Percentiles rank a stretch among this genome's conserved stretches.
Evolutionary conservation across 2,329 filamentous ascomycete genomes (phyloP).

Genomic region (Fusarium buxicola): DNA sequence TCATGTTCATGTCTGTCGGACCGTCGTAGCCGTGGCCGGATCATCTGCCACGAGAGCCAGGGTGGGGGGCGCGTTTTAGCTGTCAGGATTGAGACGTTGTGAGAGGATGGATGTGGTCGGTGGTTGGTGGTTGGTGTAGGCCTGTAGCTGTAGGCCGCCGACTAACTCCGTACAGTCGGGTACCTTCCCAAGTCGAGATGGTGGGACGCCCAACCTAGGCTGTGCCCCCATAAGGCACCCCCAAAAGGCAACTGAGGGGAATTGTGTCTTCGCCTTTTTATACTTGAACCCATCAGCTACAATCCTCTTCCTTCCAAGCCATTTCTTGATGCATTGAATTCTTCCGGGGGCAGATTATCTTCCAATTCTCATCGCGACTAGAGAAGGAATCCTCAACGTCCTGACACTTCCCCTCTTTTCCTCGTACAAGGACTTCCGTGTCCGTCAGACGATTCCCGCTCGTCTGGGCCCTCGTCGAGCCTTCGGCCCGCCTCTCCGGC

Average conservation of each 20-base stretch:
- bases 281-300: slow-evolving; percentile 12
- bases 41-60: slow-evolving; percentile 42
- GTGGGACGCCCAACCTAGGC: slow-evolving; percentile 20
- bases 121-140: slow-evolving; percentile 17
- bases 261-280: background rate
- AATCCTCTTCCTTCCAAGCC: slow-evolving; percentile 5
- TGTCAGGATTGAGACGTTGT: slow-evolving; percentile 27
- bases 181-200: slow-evolving; percentile 36
- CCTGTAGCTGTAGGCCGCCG: slow-evolving; percentile 10
- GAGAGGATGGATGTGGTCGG: slow-evolving; percentile 21
- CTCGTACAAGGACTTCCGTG: slow-evolving; percentile 25
- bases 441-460: slow-evolving; percentile 43
- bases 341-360: background rate
- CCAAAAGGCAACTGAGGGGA: too few species aligned
- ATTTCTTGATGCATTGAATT: slow-evolving; percentile 13
- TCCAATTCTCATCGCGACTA: slow-evolving; percentile 3
- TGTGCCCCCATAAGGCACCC: too few species aligned
- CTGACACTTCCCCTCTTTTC: slow-evolving; percentile 28
- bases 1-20: slow-evolving; percentile 53
- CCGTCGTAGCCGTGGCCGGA: slow-evolving; percentile 62
- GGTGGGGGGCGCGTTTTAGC: slow-evolving; percentile 27
- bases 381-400: slow-evolving; percentile 1
- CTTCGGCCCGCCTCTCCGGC: slow-evolving; percentile 53
- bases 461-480: slow-evolving; percentile 39
- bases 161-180: background rate